phyloP scores from a whole-genome alignment of 768 basidiomycete species.

The Tremella mesenterica region DNA sequence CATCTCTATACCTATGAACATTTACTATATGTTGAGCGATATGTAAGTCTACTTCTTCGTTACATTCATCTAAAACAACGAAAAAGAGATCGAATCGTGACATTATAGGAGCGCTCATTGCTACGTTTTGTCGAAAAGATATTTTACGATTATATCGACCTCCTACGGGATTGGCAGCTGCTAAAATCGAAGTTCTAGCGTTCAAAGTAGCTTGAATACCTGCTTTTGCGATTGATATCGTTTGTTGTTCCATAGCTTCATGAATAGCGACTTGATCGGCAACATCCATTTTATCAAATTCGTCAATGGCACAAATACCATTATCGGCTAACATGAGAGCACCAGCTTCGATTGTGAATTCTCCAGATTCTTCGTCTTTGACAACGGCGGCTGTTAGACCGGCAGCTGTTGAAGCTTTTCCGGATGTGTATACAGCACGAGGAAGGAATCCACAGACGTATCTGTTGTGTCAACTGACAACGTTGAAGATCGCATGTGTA shows the following conservation, averaged over 20 bases:
- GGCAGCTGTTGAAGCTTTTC: constrained; percentile 97
- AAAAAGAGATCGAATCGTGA: constrained; percentile 97
- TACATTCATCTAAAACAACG: constrained; percentile 93
- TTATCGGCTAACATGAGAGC: constrained; percentile 99
- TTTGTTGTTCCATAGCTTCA: constrained; percentile 55
- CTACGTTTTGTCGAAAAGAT: constrained; percentile 79
- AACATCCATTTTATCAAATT: constrained; percentile 99
- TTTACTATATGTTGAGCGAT: constrained; percentile 96
- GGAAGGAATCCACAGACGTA: constrained; percentile 97
- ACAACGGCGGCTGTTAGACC: constrained; percentile 98
- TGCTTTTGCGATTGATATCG: constrained; percentile 61
- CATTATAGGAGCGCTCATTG: constrained; percentile 99
- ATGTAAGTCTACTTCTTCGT: constrained; percentile 81
- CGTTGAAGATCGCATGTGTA: not conserved
- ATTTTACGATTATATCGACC: constrained; percentile 95
- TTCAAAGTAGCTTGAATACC: constrained; percentile 98
- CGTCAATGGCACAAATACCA: constrained; percentile 99
- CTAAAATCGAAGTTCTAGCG: constrained; percentile 92
- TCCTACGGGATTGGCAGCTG: constrained; percentile 95
- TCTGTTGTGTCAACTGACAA: constrained; percentile 47
- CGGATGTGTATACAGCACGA: constrained; percentile 95
- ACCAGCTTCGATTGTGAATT: constrained; percentile 98
- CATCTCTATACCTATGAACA: constrained; percentile 89
- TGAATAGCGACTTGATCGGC: constrained; percentile 98
- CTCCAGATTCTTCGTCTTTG: constrained; percentile 95